Evolutionary conservation across 495 filamentous ascomycete genomes (phyloP), one percentile per base, ranked within the genome.

Genomic region (Xylaria acuta): DNA sequence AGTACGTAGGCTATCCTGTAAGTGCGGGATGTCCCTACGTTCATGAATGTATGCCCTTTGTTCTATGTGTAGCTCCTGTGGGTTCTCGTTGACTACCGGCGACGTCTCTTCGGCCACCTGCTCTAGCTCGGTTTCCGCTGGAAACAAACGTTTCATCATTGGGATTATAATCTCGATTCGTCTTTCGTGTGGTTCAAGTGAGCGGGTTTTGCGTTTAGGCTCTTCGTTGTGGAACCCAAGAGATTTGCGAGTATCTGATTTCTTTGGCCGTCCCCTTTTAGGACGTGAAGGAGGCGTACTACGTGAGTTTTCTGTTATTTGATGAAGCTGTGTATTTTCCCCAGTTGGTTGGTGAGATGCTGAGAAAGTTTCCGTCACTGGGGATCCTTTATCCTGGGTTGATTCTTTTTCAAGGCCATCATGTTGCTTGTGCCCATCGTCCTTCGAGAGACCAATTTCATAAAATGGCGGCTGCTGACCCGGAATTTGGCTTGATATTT

Each of bases 121-220:
- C 40, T 41, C 20, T 16, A 5, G 32, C 6, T 12, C 36, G 1
- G 6, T 60, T 51, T 67, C 51, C 25, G 40, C 5, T 67, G 64
- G 25, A 7, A 25, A 45, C n/a, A 63, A 38, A 27, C 22, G 12
- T 45, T 56, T 68, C 54, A 41, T 62, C 43, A 69, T 69, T 32
- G 71, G 71, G 18, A 67, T 68, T 22, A 73, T 22, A 22, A 72
- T 54, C 51, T 72, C 70, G 32, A 72, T 72, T 14, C 70, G 56
- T 32, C 53, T 60, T 60, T 67, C 49, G 53, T 64, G 16, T 38
- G 34, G 20, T 67, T 60, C 14, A 43, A 67, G 63, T 40, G 32
- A 0, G 38, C n/a, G 70, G 4, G 5, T 1, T 60, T 59, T 40
- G 40, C 1, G 7, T n/a, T 36, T 43, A 16, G 45, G 14, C 9